Percentiles rank a stretch among this genome's conserved stretches.
These are phyloP conservation scores for Silene coronaria DNA, from an alignment of 179 eudicot species.

Conservation along the genomic window DNA sequence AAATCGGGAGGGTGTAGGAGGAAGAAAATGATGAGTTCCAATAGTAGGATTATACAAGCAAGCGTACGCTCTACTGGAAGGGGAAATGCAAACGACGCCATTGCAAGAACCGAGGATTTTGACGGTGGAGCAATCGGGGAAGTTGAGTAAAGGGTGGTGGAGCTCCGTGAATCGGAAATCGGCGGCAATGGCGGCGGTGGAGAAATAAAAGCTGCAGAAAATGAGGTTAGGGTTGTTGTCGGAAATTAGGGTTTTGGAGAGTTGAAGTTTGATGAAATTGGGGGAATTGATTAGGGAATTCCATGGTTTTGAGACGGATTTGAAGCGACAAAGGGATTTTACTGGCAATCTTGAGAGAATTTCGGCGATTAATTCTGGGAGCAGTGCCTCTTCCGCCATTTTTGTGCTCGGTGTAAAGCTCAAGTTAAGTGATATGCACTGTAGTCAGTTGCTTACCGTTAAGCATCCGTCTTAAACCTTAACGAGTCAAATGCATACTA, in stretches of 20 bases:
- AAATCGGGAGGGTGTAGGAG: background rate
- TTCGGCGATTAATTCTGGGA: background rate
- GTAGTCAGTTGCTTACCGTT: too few species aligned
- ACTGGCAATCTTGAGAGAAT: background rate
- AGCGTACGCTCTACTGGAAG: background rate
- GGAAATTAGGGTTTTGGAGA: background rate
- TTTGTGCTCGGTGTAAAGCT: background rate
- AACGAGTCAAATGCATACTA: too few species aligned
- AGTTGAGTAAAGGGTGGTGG: constrained; percentile 4
- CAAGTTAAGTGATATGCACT: background rate
- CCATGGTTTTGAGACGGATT: constrained; percentile 13
- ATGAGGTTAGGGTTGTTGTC: background rate
- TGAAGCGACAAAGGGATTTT: constrained; percentile 6
- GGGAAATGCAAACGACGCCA: constrained; percentile 15
- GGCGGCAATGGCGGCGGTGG: background rate
- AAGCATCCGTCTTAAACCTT: too few species aligned
- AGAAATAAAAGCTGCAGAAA: background rate
- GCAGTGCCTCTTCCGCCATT: background rate
- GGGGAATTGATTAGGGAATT: constrained; percentile 1
- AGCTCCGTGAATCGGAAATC: background rate
- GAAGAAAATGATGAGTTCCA: constrained; percentile 2
- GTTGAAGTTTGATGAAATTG: constrained; percentile 9
- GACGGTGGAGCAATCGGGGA: background rate
- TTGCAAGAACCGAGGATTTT: constrained; percentile 5
- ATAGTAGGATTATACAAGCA: constrained; percentile 2